Evolutionary conservation across 1,284 basidiomycete genomes (phyloP).

Genomic region (Takashimella tepidaria): DNA sequence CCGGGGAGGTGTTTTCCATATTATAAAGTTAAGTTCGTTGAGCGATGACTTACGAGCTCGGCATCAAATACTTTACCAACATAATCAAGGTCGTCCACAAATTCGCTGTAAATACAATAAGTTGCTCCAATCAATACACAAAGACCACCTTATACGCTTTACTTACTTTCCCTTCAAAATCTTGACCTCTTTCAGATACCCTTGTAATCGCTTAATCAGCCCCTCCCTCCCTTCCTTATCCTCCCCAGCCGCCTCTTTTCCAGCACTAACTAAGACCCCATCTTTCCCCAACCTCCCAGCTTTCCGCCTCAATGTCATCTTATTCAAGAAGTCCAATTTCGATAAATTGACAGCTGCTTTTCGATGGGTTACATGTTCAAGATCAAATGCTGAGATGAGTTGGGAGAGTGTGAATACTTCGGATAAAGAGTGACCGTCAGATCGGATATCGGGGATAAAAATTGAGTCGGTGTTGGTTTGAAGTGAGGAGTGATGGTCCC

Average conservation of each 20-base stretch:
- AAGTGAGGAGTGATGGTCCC: slow-evolving; percentile 58
- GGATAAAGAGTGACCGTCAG: slow-evolving; percentile 32
- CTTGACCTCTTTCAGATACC: slow-evolving; percentile 29
- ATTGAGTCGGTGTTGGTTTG: background rate
- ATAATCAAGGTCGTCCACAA: slow-evolving; percentile 33
- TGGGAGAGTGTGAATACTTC: slow-evolving; percentile 42
- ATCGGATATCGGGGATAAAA: slow-evolving; percentile 22
- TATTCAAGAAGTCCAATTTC: slow-evolving; percentile 47
- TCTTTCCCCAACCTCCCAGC: slow-evolving; percentile 33
- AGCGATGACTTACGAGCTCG: slow-evolving; percentile 36
- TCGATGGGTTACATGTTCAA: slow-evolving; percentile 35
- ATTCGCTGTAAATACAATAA: slow-evolving; percentile 17
- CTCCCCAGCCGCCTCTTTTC: slow-evolving; percentile 9
- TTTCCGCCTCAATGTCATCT: slow-evolving; percentile 42
- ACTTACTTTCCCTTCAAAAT: slow-evolving; percentile 31
- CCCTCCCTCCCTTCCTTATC: slow-evolving; percentile 14
- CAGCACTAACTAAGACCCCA: slow-evolving; percentile 39
- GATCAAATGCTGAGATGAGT: slow-evolving; percentile 37
- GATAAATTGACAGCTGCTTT: slow-evolving; percentile 39
- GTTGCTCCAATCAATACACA: background rate
- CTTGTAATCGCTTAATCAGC: slow-evolving; percentile 35
- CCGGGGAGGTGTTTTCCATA: background rate
- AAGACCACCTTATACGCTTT: background rate
- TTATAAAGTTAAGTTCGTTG: too few relatives aligned
- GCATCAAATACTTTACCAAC: slow-evolving; percentile 42